Evolutionary conservation across 306 rosid species (phyloP), one percentile per base, ranked within the genome.

Genomic region (Pterocarpus macrocarpus): DNA sequence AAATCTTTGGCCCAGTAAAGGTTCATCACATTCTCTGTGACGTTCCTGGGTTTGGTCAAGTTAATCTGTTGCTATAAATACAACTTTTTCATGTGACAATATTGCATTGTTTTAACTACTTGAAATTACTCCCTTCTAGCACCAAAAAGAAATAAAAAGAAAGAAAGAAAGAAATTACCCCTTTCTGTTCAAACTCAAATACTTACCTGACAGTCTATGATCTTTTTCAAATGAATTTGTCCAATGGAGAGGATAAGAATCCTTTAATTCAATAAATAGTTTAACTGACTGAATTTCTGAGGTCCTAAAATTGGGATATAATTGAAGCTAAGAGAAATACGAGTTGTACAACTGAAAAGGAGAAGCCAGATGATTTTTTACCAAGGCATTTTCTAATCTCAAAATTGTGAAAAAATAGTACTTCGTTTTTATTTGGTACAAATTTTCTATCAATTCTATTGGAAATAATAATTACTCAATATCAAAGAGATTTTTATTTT

Each of bases 21-120:
- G 47, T 47, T 45, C 53, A 43, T 44, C 55, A 22, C 14, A 45
- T 38, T 44, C 30, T 79, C 11, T 39, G 39, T 9, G 17, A 30
- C 41, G 56, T 73, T 41, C 30, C 64, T 53, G 62, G 36, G 68
- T 73, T 64, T 81, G 61, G 55, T 47, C 62, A 64, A 74, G 59
- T 68, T 15, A 45, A 41, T 5, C 8, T 47, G 50, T 1, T 28
- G 52, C 34, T 22, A 52, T 2, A 50, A 36, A 12, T 12, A 64
- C 30, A 33, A 15, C 0, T 9, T 44, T 2, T 9, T 62, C 3
- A 14, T 22, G 41, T 12, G 36, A 10, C 10, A 58, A 76, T 34
- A 35, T n/a, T 50, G 5, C 38, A 79, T 59, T 47, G 15, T 47
- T 47, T 59, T 47, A 47, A 45, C 39, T 71, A 14, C 4, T 30